A percentile compares a stretch with the other conserved stretches of the same genome.
These are phyloP conservation scores for Sarocladiaceae sp. DNA, from an alignment of 2,329 filamentous ascomycete genomes.

Conservation along the genomic window DNA sequence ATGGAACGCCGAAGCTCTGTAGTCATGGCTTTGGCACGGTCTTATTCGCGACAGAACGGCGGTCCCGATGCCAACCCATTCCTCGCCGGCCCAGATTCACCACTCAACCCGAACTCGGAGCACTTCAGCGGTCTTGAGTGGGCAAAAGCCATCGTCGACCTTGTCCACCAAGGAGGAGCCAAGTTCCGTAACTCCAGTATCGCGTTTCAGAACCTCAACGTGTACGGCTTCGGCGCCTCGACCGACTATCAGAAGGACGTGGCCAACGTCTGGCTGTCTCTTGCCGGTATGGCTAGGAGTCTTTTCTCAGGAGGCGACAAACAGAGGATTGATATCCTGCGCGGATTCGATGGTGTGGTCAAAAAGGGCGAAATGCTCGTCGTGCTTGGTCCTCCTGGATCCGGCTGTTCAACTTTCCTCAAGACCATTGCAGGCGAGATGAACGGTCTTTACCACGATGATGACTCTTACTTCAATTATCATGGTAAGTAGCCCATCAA, in stretches of 20 bases:
- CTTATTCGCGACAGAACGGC: constrained; percentile 47
- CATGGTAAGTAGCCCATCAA: constrained; percentile 51
- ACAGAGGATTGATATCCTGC: constrained; percentile 63
- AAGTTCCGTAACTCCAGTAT: constrained; percentile 59
- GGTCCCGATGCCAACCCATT: constrained; percentile 45
- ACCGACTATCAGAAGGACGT: constrained; percentile 71
- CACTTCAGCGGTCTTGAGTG: constrained; percentile 54
- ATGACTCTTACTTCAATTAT: constrained; percentile 74
- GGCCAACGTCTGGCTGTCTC: constrained; percentile 54
- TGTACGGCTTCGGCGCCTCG: constrained; percentile 61
- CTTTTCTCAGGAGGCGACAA: constrained; percentile 49
- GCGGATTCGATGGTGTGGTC: constrained; percentile 63
- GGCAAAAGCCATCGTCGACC: constrained; percentile 55
- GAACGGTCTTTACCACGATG: constrained; percentile 71
- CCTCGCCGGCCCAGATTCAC: constrained; percentile 41
- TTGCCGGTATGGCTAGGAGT: constrained; percentile 37
- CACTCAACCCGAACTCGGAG: constrained; percentile 47
- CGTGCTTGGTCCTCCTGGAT: constrained; percentile 66
- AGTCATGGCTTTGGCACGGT: constrained; percentile 52
- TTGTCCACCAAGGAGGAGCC: constrained; percentile 47
- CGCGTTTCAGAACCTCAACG: constrained; percentile 62
- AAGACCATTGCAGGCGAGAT: constrained; percentile 83
- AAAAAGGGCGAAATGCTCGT: constrained; percentile 71
- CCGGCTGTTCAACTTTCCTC: constrained; percentile 79
- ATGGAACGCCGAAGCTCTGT: constrained; percentile 46